These are phyloP conservation scores for Apiospora koreana DNA, from an alignment of 2,329 filamentous ascomycete genomes.

Conservation along the genomic window DNA sequence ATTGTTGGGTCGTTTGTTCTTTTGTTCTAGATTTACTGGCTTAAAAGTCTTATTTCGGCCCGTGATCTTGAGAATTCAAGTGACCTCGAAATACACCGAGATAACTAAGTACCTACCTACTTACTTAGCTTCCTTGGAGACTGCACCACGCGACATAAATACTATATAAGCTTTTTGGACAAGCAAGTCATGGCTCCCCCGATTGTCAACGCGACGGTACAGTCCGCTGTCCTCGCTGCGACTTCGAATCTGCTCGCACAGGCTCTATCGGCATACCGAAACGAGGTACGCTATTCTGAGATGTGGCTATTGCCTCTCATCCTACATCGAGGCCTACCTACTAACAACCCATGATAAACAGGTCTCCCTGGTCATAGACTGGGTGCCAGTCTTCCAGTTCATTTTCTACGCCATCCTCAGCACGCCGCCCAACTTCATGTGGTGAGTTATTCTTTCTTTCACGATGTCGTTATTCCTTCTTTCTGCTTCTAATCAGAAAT, in stretches of 20 bases:
- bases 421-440: constrained; percentile 82
- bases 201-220: constrained; percentile 61
- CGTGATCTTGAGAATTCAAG: neutral
- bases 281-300: constrained; percentile 47
- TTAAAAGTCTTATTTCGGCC: neutral
- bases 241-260: constrained; percentile 76
- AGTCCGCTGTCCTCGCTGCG: constrained; percentile 65
- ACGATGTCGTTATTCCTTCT: neutral
- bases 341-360: constrained; percentile 30
- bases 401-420: constrained; percentile 70
- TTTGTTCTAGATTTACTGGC: neutral
- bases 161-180: neutral
- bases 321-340: neutral
- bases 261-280: constrained; percentile 62
- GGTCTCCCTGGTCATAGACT: constrained; percentile 64
- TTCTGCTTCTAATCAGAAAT: neutral
- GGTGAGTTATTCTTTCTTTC: constrained; percentile 50
- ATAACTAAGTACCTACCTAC: too few relatives aligned
- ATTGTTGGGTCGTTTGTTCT: neutral
- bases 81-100: neutral
- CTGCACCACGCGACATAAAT: neutral
- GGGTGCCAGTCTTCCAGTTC: constrained; percentile 73
- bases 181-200: constrained; percentile 39
- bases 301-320: constrained; percentile 15
- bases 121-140: neutral